A percentile compares a stretch with the other conserved stretches of the same genome.
Evolutionary conservation across 2,329 filamentous ascomycete genomes (phyloP).

Genomic region (Xylariomycetidae sp.): DNA sequence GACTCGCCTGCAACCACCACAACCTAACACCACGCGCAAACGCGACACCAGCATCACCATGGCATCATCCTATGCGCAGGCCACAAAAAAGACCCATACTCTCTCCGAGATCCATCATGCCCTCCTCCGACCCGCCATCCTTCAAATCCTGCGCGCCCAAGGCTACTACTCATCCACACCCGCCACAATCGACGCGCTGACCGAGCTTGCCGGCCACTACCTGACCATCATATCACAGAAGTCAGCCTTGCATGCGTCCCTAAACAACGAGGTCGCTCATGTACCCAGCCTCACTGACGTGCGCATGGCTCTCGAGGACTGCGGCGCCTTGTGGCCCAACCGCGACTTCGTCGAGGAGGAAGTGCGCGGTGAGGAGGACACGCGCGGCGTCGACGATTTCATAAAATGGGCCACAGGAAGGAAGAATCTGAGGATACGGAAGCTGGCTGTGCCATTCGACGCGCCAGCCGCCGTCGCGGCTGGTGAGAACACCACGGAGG

Average conservation of each 20-base stretch:
- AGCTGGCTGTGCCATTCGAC: conserved; percentile 73
- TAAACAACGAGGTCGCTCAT: conserved; percentile 60
- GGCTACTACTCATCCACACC: conserved; percentile 82
- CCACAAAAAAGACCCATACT: too few species aligned
- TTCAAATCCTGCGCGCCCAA: conserved; percentile 87
- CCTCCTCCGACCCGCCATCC: conserved; percentile 77
- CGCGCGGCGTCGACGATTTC: conserved; percentile 72
- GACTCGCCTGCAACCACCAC: too few species aligned
- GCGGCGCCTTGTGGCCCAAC: conserved; percentile 68
- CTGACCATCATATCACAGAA: conserved; percentile 68
- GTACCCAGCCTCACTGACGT: conserved; percentile 70
- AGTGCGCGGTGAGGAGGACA: conserved; percentile 70
- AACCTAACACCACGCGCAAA: too few species aligned
- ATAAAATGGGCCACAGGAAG: conserved; percentile 72
- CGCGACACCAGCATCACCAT: too few species aligned
- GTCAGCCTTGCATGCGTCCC: conserved; percentile 66
- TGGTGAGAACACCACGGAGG: conserved; percentile 51
- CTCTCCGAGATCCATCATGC: conserved; percentile 51
- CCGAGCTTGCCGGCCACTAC: conserved; percentile 81
- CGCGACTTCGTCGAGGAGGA: conserved; percentile 63
- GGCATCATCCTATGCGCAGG: too few species aligned
- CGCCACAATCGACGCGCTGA: conserved; percentile 80
- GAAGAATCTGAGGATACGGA: conserved; percentile 72
- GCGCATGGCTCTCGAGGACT: conserved; percentile 78
- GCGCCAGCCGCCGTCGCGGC: conserved; percentile 15